Base-by-base conservation (phyloP, 176 grass and related monocot genomes). In the Eleusine indica region DNA sequence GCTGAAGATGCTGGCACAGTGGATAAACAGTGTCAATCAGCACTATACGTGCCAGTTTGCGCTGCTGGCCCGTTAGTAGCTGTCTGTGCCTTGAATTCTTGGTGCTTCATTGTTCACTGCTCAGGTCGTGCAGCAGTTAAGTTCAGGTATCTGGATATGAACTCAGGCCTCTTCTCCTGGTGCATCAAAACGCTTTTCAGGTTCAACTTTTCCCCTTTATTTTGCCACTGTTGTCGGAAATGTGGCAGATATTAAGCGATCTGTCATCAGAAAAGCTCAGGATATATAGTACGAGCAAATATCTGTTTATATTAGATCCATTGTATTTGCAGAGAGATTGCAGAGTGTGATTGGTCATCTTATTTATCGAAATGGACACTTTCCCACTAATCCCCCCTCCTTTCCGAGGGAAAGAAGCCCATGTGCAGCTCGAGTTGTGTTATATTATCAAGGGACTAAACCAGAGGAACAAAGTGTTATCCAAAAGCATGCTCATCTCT, bases 401-500 rank as follows among this genome's bases (percentile, higher is more conserved):
- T 88, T 79, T 58, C 38, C 29, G 15, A 81, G 13, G 54, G 47
- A 75, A 40, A 47, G 60, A 29, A 15, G 51, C 35, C 74, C 51
- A 43, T 86, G 69, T 67, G 71, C 70, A 14, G 44, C 60, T 80
- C 69, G 39, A 67, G n/a, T 65, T 35, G 56, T 62, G 47, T 65
- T 54, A 66, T 62, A 37, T 65, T 54, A 66, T 73, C n/a, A n/a
- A 22, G 1, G 11, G n/a, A 40, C 67, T 64, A 65, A 80, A 49
- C 60, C 10, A 41, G 49, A 67, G 52, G 6, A 53, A 29, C 3
- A 28, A 52, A 38, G 42, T 43, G 21, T 82, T 39, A 83, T 44
- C 35, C 43, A 58, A 73, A 21, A 52, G 47, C 46, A 65, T 43
- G 32, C 2, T 43, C 42, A 8, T 43, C 4, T 8, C 42, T 43